phyloP scores from a whole-genome alignment of 441 rosid species.

The Populus hybrid region DNA sequence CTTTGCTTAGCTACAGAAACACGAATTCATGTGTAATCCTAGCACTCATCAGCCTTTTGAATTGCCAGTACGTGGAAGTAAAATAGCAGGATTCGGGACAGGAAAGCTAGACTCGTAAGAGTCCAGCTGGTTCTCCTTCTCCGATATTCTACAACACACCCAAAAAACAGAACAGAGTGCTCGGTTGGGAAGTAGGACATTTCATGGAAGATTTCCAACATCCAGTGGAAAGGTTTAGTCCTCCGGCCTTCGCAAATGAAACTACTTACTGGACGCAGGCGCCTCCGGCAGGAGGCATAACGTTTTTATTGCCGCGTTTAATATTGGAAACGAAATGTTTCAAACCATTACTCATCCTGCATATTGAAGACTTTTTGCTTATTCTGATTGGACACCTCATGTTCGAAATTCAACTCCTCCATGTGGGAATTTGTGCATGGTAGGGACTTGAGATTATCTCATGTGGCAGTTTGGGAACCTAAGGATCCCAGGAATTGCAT shows the following conservation, averaged over 20 bases:
- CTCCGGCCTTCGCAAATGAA: slow-evolving; percentile 14
- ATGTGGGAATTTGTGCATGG: slow-evolving; percentile 2
- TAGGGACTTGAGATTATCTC: background rate
- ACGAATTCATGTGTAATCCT: slow-evolving; percentile 7
- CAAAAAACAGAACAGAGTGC: background rate
- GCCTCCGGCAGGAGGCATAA: background rate
- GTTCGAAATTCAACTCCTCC: background rate
- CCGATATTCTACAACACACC: background rate
- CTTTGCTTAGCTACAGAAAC: slow-evolving; percentile 8
- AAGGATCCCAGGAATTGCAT: background rate
- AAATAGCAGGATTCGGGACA: background rate
- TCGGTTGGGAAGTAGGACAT: slow-evolving; percentile 1
- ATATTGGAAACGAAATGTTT: slow-evolving; percentile 3
- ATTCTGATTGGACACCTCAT: background rate
- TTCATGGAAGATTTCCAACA: background rate
- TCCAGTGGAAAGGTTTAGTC: slow-evolving; percentile 3
- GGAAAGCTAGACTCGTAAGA: background rate
- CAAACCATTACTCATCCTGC: background rate
- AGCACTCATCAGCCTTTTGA: background rate
- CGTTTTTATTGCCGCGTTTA: background rate
- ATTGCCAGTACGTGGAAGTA: background rate
- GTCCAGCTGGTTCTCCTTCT: background rate
- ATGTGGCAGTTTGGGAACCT: background rate
- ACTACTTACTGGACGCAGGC: slow-evolving; percentile 6
- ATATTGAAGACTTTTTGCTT: no score